Evolutionary conservation across 2,329 filamentous ascomycete species (phyloP).

Genomic region (Ampelomyces quisqualis): DNA sequence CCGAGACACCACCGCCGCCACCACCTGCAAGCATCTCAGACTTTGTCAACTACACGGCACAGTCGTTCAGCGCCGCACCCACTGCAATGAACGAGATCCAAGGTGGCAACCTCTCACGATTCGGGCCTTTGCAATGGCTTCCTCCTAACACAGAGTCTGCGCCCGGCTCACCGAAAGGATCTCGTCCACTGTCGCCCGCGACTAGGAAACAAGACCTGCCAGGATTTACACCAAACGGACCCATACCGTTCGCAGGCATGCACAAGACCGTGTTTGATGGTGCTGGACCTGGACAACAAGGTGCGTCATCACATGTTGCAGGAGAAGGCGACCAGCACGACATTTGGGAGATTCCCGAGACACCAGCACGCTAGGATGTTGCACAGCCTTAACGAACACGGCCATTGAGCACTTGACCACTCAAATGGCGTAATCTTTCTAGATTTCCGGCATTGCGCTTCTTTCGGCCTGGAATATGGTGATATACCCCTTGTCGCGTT

Average conservation of each 20-base stretch:
- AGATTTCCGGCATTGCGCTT: neutral
- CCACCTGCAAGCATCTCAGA: slow-evolving; percentile 35
- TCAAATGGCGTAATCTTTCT: neutral
- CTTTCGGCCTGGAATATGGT: neutral
- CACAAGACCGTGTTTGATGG: slow-evolving; percentile 21
- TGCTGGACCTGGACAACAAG: slow-evolving; percentile 3
- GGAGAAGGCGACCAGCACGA: slow-evolving; percentile 18
- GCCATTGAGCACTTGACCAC: neutral
- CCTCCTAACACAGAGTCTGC: slow-evolving; percentile 29
- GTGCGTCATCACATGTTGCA: slow-evolving; percentile 4
- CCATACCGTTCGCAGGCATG: slow-evolving; percentile 41
- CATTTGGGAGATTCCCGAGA: slow-evolving; percentile 52
- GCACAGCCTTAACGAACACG: neutral
- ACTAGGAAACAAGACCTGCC: slow-evolving; percentile 50
- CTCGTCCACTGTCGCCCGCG: slow-evolving; percentile 29
- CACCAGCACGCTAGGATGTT: slow-evolving; percentile 35
- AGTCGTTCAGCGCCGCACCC: slow-evolving; percentile 17
- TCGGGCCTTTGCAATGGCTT: slow-evolving; percentile 35
- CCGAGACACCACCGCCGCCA: slow-evolving; percentile 43
- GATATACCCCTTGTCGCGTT: neutral
- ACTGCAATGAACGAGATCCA: slow-evolving; percentile 1
- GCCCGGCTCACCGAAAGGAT: slow-evolving; percentile 6
- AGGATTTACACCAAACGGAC: slow-evolving; percentile 49
- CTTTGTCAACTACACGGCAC: slow-evolving; percentile 36
- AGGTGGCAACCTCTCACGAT: slow-evolving; percentile 14